Conservation (phyloP, 2,329 filamentous ascomycete genomes). For the Xylariaceae sp. region DNA sequence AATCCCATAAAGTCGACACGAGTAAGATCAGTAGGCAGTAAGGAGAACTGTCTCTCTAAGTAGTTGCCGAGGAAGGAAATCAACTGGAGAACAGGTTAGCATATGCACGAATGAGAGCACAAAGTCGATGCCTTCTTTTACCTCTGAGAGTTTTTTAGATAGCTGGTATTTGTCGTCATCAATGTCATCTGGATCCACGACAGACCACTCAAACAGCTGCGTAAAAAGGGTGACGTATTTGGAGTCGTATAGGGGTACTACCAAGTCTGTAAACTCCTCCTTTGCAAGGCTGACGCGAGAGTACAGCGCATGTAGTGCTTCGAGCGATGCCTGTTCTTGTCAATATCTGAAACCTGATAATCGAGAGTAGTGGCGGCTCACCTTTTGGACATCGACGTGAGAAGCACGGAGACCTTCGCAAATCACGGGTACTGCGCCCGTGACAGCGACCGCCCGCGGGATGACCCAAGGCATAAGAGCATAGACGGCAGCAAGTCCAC, state of each 20-base stretch:
- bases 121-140: slow-evolving; percentile 37
- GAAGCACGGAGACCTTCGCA: slow-evolving; percentile 67
- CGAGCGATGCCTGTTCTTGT: slow-evolving; percentile 63
- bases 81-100: slow-evolving; percentile 54
- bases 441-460: slow-evolving; percentile 71
- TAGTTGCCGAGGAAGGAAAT: slow-evolving; percentile 81
- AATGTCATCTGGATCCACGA: slow-evolving; percentile 74
- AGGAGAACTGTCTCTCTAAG: slow-evolving; percentile 70
- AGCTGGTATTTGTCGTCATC: slow-evolving; percentile 90
- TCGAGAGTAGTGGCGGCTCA: slow-evolving; percentile 37
- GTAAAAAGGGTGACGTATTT: slow-evolving; percentile 67
- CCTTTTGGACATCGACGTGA: slow-evolving; percentile 70
- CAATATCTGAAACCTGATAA: slow-evolving; percentile 4
- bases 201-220: slow-evolving; percentile 74
- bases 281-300: slow-evolving; percentile 69
- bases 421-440: slow-evolving; percentile 66
- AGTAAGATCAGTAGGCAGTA: slow-evolving; percentile 52
- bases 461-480: slow-evolving; percentile 85
- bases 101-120: too few species aligned
- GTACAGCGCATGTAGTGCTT: slow-evolving; percentile 81
- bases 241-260: slow-evolving; percentile 74
- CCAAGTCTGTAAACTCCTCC: slow-evolving; percentile 72
- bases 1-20: slow-evolving; percentile 68
- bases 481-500: slow-evolving; percentile 71
- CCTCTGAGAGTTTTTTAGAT: slow-evolving; percentile 91